Evolutionary conservation across 345 rosid genomes (phyloP).

Genomic region (Aquilaria sinensis): DNA sequence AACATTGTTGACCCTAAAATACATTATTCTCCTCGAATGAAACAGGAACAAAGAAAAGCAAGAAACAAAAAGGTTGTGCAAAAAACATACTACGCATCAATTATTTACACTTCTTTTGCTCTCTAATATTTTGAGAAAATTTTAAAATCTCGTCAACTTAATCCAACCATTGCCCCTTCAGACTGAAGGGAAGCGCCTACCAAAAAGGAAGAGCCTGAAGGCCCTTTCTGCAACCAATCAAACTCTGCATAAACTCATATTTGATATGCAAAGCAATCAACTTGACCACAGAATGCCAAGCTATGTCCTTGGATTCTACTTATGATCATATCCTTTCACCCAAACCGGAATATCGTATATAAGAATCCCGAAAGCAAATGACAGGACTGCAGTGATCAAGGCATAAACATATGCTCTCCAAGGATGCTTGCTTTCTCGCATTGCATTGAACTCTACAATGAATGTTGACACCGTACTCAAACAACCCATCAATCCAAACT

Average conservation of each 20-base stretch:
- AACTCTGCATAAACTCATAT: neutral
- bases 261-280: neutral
- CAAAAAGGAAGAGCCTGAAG: neutral
- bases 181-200: neutral
- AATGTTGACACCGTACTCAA: constrained; percentile 86
- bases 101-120: too few relatives aligned
- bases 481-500: constrained; percentile 82
- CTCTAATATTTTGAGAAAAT: too few relatives aligned
- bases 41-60: too few relatives aligned
- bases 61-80: too few relatives aligned
- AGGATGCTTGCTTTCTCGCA: constrained; percentile 56
- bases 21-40: too few relatives aligned
- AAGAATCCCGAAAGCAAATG: constrained; percentile 48
- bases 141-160: too few relatives aligned
- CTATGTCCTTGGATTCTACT: neutral
- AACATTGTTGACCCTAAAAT: too few relatives aligned
- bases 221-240: neutral
- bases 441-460: constrained; percentile 82
- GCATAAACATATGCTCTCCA: constrained; percentile 84
- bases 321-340: constrained; percentile 25
- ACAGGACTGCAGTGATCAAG: constrained; percentile 31
- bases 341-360: constrained; percentile 59
- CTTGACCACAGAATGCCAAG: neutral
- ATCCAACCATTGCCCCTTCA: too few relatives aligned
- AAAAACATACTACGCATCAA: too few relatives aligned